Evolutionary conservation across 352 stramenopile species (phyloP).

Genomic region (Pythium sp.): DNA sequence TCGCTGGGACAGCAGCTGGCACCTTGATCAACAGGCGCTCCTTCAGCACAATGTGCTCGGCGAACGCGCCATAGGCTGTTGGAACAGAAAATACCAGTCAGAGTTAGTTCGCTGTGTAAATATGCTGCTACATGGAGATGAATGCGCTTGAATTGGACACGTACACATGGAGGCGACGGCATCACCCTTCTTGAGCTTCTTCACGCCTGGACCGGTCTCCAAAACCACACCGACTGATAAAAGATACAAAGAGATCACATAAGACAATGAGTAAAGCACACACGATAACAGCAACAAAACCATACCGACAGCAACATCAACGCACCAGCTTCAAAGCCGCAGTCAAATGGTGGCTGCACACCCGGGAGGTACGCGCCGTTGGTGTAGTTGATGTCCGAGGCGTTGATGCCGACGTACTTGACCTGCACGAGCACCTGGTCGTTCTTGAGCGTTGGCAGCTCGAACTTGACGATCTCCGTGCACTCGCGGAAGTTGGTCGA

Average conservation of each 20-base stretch:
- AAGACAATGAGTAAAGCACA: neutral
- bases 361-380: conserved; percentile 49
- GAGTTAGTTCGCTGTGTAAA: neutral
- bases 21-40: conserved; percentile 26
- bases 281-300: no score
- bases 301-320: neutral
- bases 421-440: conserved; percentile 50
- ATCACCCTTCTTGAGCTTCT: conserved; percentile 41
- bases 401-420: conserved; percentile 44
- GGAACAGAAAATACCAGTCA: neutral
- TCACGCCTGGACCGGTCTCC: conserved; percentile 28
- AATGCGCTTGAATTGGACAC: conserved; percentile 4
- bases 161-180: conserved; percentile 40
- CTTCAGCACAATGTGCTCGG: conserved; percentile 35
- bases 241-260: neutral
- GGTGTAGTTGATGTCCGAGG: conserved; percentile 59
- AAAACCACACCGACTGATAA: conserved; percentile 30
- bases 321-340: conserved; percentile 43
- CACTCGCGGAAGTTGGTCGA: conserved; percentile 80
- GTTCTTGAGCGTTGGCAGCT: conserved; percentile 35
- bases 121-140: neutral
- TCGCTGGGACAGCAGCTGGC: conserved; percentile 20
- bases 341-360: conserved; percentile 49
- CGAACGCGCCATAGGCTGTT: conserved; percentile 39
- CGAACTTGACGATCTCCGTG: conserved; percentile 57